A percentile compares a stretch with the other conserved stretches of the same genome.
phyloP scores from a whole-genome alignment of 768 basidiomycete genomes.

The Ramaria sp. region DNA sequence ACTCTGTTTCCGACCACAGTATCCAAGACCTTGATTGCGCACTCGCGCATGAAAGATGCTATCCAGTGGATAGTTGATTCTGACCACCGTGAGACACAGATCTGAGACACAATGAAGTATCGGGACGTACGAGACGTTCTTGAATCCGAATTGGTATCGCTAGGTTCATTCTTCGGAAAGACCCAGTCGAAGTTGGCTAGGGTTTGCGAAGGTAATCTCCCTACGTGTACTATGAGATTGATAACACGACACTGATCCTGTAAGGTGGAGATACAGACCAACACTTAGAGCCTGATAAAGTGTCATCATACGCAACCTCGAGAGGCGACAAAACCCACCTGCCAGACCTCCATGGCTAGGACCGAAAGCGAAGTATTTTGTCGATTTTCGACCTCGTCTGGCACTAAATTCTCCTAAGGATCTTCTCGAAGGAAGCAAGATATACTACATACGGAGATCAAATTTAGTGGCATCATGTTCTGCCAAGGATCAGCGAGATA shows the following conservation, averaged over 20 bases:
- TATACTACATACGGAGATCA: conserved; percentile 1
- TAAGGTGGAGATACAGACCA: neutral
- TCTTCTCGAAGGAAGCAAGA: neutral
- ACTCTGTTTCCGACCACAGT: neutral
- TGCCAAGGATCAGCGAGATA: neutral
- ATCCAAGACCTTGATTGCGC: neutral
- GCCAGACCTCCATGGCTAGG: conserved; percentile 4
- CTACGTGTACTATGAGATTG: neutral
- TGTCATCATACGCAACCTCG: neutral
- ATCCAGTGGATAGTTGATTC: neutral
- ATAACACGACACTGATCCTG: neutral
- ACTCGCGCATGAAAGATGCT: conserved; percentile 5
- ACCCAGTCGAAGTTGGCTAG: conserved; percentile 4
- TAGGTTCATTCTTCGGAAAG: neutral
- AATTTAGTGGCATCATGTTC: conserved; percentile 7
- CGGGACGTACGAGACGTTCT: neutral
- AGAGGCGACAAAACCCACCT: neutral
- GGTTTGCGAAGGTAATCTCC: neutral
- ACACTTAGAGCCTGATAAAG: neutral
- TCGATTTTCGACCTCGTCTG: neutral
- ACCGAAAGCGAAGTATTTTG: conserved; percentile 1
- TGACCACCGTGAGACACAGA: neutral
- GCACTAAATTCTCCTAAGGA: neutral
- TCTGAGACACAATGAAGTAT: neutral
- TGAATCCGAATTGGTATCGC: neutral